Conservation (phyloP, 148 eudicot species). For the Nyssa sinensis region DNA sequence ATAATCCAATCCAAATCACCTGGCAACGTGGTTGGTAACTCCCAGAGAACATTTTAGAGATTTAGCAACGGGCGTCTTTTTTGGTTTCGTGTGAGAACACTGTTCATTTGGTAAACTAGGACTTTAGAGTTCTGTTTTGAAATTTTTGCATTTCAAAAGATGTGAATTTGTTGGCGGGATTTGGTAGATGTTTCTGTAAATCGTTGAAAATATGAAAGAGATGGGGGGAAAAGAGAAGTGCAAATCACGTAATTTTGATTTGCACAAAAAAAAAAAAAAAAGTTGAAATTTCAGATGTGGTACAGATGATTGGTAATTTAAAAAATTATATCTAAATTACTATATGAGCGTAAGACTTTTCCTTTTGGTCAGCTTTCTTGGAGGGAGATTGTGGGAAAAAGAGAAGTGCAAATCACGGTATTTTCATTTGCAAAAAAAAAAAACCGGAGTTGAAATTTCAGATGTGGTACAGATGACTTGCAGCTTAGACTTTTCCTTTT, state of each 20-base stretch:
- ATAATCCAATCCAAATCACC: slow-evolving; percentile 71
- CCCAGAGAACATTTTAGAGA: slow-evolving; percentile 7
- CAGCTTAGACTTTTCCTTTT: neutral
- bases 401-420: neutral
- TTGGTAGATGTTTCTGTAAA: neutral
- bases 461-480: neutral
- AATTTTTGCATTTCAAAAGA: neutral
- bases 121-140: neutral
- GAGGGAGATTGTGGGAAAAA: no score
- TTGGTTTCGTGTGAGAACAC: no score
- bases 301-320: neutral
- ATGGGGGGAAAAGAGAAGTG: no score
- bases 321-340: no score
- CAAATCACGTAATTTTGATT: neutral
- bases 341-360: no score
- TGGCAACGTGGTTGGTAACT: slow-evolving; percentile 14
- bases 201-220: neutral
- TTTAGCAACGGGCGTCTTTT: neutral
- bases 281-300: neutral
- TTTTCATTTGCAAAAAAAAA: no score
- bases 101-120: neutral
- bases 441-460: neutral
- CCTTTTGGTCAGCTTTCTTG: no score
- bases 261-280: no score
- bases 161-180: neutral